Evolutionary conservation across 2,329 filamentous ascomycete genomes (phyloP).

Genomic region (Cadophora sp.): DNA sequence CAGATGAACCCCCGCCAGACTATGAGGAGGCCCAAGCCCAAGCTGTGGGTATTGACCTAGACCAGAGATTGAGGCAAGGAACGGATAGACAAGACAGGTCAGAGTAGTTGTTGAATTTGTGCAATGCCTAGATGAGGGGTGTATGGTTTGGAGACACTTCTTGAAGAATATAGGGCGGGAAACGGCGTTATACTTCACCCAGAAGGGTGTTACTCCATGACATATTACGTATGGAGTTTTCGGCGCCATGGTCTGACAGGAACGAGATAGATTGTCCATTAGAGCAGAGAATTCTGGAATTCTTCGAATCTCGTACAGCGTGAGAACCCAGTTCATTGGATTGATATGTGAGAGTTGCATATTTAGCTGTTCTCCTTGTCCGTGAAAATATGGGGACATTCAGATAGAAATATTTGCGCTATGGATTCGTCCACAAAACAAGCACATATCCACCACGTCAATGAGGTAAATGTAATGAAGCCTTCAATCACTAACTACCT

Average conservation of each 20-base stretch:
- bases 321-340: too few relatives aligned
- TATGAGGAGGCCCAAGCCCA: slow-evolving; percentile 92
- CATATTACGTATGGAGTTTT: slow-evolving; percentile 20
- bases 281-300: background rate
- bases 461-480: too few relatives aligned
- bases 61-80: slow-evolving; percentile 77
- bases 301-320: too few relatives aligned
- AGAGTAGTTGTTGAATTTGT: background rate
- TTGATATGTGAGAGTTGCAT: too few relatives aligned
- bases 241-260: background rate
- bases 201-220: slow-evolving; percentile 8
- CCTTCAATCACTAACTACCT: too few relatives aligned
- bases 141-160: background rate
- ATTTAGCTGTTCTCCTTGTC: too few relatives aligned
- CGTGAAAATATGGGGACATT: too few relatives aligned
- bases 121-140: background rate
- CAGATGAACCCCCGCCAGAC: slow-evolving; percentile 83
- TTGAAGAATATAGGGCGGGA: background rate
- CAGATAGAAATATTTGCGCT: too few relatives aligned
- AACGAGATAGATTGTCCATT: background rate
- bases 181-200: slow-evolving; percentile 14
- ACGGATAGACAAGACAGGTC: slow-evolving; percentile 57
- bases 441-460: too few relatives aligned
- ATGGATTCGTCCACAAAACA: too few relatives aligned
- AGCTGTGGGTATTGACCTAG: slow-evolving; percentile 61